These are phyloP conservation scores for Strigomonas galati DNA, from an alignment of 208 protist species.

Conservation along the genomic window DNA sequence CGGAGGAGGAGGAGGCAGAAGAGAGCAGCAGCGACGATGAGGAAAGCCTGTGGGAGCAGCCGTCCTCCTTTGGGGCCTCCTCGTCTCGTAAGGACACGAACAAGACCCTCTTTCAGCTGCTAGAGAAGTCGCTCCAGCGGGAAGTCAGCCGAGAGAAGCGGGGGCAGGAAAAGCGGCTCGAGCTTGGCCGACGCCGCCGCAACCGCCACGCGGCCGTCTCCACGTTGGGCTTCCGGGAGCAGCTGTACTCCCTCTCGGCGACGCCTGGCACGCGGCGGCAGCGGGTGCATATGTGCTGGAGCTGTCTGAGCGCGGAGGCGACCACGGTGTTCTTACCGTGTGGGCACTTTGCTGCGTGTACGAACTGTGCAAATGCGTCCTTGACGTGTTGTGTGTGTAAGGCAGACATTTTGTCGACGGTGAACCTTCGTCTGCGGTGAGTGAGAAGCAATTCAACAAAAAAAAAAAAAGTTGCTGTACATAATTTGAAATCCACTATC, in stretches of 20 bases:
- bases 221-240: slow-evolving; percentile 33
- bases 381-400: slow-evolving; percentile 59
- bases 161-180: slow-evolving; percentile 8
- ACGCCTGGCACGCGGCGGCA: slow-evolving; percentile 44
- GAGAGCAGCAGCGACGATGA: slow-evolving; percentile 7
- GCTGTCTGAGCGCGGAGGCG: slow-evolving; percentile 62
- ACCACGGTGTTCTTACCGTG: slow-evolving; percentile 60
- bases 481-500: background rate
- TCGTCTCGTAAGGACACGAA: background rate
- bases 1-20: slow-evolving; percentile 6
- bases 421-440: slow-evolving; percentile 31
- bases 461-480: slow-evolving; percentile 1
- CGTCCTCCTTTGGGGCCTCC: slow-evolving; percentile 13
- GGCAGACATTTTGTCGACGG: slow-evolving; percentile 36
- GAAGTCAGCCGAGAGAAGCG: background rate
- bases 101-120: background rate
- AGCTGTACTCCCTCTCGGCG: slow-evolving; percentile 42
- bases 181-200: slow-evolving; percentile 19
- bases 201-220: slow-evolving; percentile 28
- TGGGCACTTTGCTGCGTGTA: slow-evolving; percentile 64
- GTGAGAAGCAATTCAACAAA: background rate
- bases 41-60: background rate
- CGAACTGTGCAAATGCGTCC: slow-evolving; percentile 37
- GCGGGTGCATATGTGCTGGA: slow-evolving; percentile 70
- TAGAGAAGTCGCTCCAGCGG: slow-evolving; percentile 11